Base-by-base conservation (phyloP, 352 stramenopile genomes). In the Phytophthora citricola region DNA sequence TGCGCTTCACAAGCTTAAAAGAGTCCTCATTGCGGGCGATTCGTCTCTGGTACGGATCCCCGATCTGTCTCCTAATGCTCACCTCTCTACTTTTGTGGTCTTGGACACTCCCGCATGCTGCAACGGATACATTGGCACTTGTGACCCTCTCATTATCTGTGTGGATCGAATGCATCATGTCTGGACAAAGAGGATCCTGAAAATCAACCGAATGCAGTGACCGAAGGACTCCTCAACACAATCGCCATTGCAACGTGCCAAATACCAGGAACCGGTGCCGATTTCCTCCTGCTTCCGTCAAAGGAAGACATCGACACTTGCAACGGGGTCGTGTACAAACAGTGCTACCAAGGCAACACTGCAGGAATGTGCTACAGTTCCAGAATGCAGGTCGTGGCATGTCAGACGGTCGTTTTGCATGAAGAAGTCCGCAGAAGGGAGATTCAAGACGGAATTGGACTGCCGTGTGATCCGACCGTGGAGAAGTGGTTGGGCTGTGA, bases 401-500 rank as follows among this genome's bases (percentile, higher is more conserved):
- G 69, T 39, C 45, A 64, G n/a, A 27, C 26, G 8, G 38, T 64
- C 0, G 32, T 36, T 1, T 40, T 56, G 17, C 45, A 58, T 8
- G 61, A 73, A 31, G 15, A n/a, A 20, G 53, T 78, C 11, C 60
- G 73, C 3, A 46, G 52, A 15, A 39, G 57, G 7, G 58, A 67
- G 34, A 76, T 76, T 4, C 55, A 66, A 9, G 52, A 55, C 32
- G 64, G 62, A 32, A 55, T 64, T 11, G 73, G 69, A 1, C 32
- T 26, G 8, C 15, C 17, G 11, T 79, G 74, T 29, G 63, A 77
- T 27, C 43, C 48, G 0, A 12, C 20, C 3, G 54, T 59, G 2
- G 70, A 82, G 31, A 58, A 63, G 2, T 79, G 70, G 66, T 63
- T 79, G 8, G 69, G 70, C 0, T 81, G 70, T 29, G 15, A 20